Conservation (phyloP, 2,329 filamentous ascomycete genomes). For the Pyrenophora tritici-repentis region DNA sequence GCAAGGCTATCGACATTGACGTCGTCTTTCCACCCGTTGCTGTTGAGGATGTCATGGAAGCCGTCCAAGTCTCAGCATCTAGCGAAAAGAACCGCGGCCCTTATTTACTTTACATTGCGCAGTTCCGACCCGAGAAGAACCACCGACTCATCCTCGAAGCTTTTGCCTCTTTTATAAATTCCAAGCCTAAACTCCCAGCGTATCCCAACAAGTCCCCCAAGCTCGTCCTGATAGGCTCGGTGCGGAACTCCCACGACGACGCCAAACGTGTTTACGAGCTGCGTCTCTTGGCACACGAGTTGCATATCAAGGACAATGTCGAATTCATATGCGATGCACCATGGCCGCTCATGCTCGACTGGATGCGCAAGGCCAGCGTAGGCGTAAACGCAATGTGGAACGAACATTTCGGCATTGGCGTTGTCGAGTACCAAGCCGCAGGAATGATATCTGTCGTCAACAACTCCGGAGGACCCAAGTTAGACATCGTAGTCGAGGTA, state of each 20-base stretch:
- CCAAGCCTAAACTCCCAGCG: slow-evolving; percentile 31
- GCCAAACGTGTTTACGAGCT: slow-evolving; percentile 86
- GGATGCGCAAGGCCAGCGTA: slow-evolving; percentile 75
- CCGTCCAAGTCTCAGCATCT: slow-evolving; percentile 70
- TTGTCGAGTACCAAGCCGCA: slow-evolving; percentile 96
- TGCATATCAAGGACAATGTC: slow-evolving; percentile 77
- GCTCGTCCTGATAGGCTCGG: slow-evolving; percentile 86
- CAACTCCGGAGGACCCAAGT: slow-evolving; percentile 86
- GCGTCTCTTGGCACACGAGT: slow-evolving; percentile 81
- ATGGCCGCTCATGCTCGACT: slow-evolving; percentile 84
- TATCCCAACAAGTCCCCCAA: slow-evolving; percentile 61
- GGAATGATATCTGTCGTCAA: slow-evolving; percentile 93
- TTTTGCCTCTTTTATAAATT: slow-evolving; percentile 73
- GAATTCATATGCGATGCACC: slow-evolving; percentile 88
- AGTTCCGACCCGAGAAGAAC: slow-evolving; percentile 97
- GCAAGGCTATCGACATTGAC: slow-evolving; percentile 61
- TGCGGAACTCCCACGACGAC: slow-evolving; percentile 79
- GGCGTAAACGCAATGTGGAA: slow-evolving; percentile 99
- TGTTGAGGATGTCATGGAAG: slow-evolving; percentile 78
- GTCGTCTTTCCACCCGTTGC: slow-evolving; percentile 93
- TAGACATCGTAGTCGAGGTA: slow-evolving; percentile 86
- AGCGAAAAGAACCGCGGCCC: slow-evolving; percentile 73
- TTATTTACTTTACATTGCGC: slow-evolving; percentile 87
- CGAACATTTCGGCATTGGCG: slow-evolving; percentile 97
- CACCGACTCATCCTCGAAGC: slow-evolving; percentile 84